Evolutionary conservation across 2,329 filamentous ascomycete genomes (phyloP).

Genomic region (Pyricularia grisea): DNA sequence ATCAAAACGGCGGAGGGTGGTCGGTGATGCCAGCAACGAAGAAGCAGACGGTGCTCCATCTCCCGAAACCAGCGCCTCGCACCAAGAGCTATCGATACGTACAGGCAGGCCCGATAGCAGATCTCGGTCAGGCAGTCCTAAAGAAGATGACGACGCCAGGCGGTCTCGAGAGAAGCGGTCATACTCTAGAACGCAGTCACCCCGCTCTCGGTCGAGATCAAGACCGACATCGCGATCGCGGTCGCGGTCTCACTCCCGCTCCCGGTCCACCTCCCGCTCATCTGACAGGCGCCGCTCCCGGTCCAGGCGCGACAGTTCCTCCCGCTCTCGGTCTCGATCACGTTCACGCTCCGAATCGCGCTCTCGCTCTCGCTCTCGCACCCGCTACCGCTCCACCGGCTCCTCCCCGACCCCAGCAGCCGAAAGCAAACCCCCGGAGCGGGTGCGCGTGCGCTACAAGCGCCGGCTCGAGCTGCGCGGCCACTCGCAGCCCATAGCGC

Average conservation of each 20-base stretch:
- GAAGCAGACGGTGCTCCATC: neutral
- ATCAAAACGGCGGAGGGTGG: neutral
- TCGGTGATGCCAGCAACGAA: neutral
- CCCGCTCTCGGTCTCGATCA: slow-evolving; percentile 19
- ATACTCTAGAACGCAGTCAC: neutral
- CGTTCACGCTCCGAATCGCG: slow-evolving; percentile 20
- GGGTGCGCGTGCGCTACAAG: slow-evolving; percentile 35
- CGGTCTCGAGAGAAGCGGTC: neutral
- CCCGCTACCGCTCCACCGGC: slow-evolving; percentile 15
- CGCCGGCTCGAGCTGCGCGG: slow-evolving; percentile 64
- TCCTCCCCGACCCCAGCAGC: neutral
- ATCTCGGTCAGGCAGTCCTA: neutral
- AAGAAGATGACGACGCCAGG: neutral
- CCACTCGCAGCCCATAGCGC: slow-evolving; percentile 70
- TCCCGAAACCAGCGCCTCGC: neutral
- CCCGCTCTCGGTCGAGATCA: slow-evolving; percentile 9
- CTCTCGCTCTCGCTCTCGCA: slow-evolving; percentile 22
- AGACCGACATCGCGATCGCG: slow-evolving; percentile 14
- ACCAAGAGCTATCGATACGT: neutral
- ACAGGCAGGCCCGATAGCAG: neutral
- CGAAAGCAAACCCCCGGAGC: slow-evolving; percentile 42
- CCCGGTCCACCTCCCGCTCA: slow-evolving; percentile 21
- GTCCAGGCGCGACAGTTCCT: slow-evolving; percentile 28
- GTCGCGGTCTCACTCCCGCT: slow-evolving; percentile 17
- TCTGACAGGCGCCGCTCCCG: slow-evolving; percentile 23